Evolutionary conservation across 2,329 filamentous ascomycete species (phyloP), one percentile per base, ranked within the genome.

Genomic region (Pyricularia pennisetigena): DNA sequence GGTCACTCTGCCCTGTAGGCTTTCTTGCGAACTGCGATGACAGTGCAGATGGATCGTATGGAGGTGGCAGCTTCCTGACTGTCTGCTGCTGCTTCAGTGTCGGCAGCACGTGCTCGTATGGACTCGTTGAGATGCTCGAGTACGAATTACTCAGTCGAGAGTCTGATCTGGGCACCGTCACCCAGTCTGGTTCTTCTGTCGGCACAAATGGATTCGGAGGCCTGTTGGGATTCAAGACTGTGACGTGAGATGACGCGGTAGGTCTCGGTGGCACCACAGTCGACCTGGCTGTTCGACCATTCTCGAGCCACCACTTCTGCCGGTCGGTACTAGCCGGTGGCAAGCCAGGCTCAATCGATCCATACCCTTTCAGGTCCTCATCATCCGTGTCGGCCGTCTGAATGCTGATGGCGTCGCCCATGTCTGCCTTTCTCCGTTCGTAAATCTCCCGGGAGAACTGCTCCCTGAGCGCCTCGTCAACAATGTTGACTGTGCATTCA

Each of bases 101-200:
- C 26, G 59, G 59, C 20, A 24, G 59, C 69, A 87, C 80, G 69
- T 87, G 83, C 71, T 88, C 86, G 71, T 85, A 88, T 1, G 84
- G 85, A 24, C 84, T 88, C 68, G 82, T 86, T 10, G 85, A 87
- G 69, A 88, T 82, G 74, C 82, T 86, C 2, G 83, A 86, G 70
- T 82, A 81, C 0, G 84, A 80, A 12, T 62, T 62, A 0, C 84
- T 85, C 32, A 85, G 76, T 54, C 83, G 82, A 20, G 85, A 85
- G 61, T 82, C 80, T 3, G 83, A 79, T 35, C 85, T 80, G 26
- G 86, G 83, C 6, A 90, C 81, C 3, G 84, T 84, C 61, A 97
- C 87, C 95, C 95, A 98, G 74, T 97, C 94, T 10, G 90, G 86
- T 76, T 97, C 92, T 35, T 89, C 84, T 1, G 86, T 88, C 0